phyloP scores from a whole-genome alignment of 2,329 filamentous ascomycete species.

The Aspergillus quadricinctus region DNA sequence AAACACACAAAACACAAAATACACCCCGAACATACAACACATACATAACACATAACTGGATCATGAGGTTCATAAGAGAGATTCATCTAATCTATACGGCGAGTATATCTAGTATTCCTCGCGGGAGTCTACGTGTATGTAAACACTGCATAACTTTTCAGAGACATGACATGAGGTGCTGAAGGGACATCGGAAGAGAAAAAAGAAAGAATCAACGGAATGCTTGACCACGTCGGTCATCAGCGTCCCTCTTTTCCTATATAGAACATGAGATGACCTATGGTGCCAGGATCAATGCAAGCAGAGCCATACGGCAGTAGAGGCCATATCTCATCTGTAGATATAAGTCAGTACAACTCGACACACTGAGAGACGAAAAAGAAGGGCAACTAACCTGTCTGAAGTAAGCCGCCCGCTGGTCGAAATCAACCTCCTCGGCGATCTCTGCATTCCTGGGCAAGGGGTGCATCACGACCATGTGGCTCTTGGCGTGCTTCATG shows the following conservation, averaged over 20 bases:
- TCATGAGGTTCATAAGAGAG: conserved; percentile 31
- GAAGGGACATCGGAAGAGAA: conserved; percentile 14
- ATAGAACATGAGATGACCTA: conserved; percentile 19
- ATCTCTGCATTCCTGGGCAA: conserved; percentile 92
- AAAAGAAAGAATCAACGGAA: conserved; percentile 19
- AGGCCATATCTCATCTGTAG: conserved; percentile 91
- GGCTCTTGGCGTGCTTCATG: conserved; percentile 83
- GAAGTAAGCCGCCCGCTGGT: conserved; percentile 95
- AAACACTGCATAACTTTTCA: conserved; percentile 29
- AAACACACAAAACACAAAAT: conserved; percentile 19
- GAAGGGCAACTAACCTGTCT: conserved; percentile 73
- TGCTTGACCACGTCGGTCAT: conserved; percentile 3
- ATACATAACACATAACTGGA: conserved; percentile 28
- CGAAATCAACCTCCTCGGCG: conserved; percentile 93
- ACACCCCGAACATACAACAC: conserved; percentile 22
- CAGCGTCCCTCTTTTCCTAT: conserved; percentile 14
- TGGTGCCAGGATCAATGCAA: conserved; percentile 81
- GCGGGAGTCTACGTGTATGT: conserved; percentile 30
- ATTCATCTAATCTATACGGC: conserved; percentile 37
- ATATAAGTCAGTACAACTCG: conserved; percentile 39
- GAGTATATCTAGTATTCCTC: conserved; percentile 22
- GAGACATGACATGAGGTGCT: conserved; percentile 14
- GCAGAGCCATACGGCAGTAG: conserved; percentile 95
- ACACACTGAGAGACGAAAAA: not conserved
- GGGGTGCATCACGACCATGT: conserved; percentile 94